Conservation (phyloP, 2,329 filamentous ascomycete genomes). For the Cadophora sp. region DNA sequence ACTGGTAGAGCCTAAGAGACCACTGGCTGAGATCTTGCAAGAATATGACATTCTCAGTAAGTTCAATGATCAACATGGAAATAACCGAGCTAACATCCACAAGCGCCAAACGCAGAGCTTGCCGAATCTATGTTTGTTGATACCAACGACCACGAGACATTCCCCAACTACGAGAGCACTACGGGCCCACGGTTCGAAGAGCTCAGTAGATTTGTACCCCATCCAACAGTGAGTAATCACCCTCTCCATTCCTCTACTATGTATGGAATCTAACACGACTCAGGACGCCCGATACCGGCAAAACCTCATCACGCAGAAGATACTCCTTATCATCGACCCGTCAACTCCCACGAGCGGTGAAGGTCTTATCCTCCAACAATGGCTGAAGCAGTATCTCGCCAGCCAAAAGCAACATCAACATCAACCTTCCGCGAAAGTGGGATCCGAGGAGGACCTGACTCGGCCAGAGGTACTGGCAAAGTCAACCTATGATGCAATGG, state of each 20-base stretch:
- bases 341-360: slow-evolving; percentile 24
- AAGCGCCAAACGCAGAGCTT: slow-evolving; percentile 27
- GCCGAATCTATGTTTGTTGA: slow-evolving; percentile 33
- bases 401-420: slow-evolving; percentile 10
- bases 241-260: neutral
- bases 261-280: slow-evolving; percentile 26
- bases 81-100: neutral
- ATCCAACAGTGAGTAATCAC: slow-evolving; percentile 37
- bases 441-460: slow-evolving; percentile 31
- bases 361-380: slow-evolving; percentile 25
- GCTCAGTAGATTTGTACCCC: slow-evolving; percentile 37
- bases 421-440: neutral
- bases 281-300: slow-evolving; percentile 36
- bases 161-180: slow-evolving; percentile 44
- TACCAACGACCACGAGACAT: slow-evolving; percentile 43
- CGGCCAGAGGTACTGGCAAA: slow-evolving; percentile 32
- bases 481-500: slow-evolving; percentile 33
- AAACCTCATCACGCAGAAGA: slow-evolving; percentile 35
- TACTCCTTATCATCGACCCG: slow-evolving; percentile 33
- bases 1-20: slow-evolving; percentile 33
- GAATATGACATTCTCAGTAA: slow-evolving; percentile 43
- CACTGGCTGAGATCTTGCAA: slow-evolving; percentile 27
- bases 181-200: slow-evolving; percentile 36
- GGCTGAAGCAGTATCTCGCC: slow-evolving; percentile 28
- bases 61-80: slow-evolving; percentile 13